These are phyloP conservation scores for Diplotaxis tenuifolia DNA, from an alignment of 345 rosid species.

Conservation along the genomic window DNA sequence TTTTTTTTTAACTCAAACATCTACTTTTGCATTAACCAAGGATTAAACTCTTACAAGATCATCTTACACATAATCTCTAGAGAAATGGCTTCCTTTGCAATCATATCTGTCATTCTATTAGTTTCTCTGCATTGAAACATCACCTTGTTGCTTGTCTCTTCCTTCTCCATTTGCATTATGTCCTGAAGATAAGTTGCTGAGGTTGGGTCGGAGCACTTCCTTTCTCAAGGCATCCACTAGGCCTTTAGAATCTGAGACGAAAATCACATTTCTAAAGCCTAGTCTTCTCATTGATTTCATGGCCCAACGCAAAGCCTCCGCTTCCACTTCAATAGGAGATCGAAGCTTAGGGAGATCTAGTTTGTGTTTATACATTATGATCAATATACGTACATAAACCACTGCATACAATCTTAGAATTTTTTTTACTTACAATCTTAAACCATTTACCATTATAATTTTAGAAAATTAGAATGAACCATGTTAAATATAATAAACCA, in stretches of 20 bases:
- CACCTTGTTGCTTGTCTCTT: neutral
- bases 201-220: neutral
- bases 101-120: neutral
- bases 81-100: neutral
- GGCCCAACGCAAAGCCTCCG: neutral
- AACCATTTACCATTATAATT: too few species aligned
- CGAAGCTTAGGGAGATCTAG: neutral
- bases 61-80: neutral
- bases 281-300: neutral
- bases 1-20: too few species aligned
- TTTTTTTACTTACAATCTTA: too few species aligned
- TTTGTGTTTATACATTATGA: too few species aligned
- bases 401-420: too few species aligned
- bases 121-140: neutral
- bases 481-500: too few species aligned
- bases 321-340: neutral
- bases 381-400: too few species aligned
- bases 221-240: neutral
- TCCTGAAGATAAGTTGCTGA: neutral
- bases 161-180: neutral
- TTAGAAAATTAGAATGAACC: too few species aligned
- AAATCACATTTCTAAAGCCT: neutral
- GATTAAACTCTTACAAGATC: neutral
- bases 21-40: too few species aligned
- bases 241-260: neutral